Base-by-base conservation (phyloP, 2,329 filamentous ascomycete species). In the Alternaria metachromatica region DNA sequence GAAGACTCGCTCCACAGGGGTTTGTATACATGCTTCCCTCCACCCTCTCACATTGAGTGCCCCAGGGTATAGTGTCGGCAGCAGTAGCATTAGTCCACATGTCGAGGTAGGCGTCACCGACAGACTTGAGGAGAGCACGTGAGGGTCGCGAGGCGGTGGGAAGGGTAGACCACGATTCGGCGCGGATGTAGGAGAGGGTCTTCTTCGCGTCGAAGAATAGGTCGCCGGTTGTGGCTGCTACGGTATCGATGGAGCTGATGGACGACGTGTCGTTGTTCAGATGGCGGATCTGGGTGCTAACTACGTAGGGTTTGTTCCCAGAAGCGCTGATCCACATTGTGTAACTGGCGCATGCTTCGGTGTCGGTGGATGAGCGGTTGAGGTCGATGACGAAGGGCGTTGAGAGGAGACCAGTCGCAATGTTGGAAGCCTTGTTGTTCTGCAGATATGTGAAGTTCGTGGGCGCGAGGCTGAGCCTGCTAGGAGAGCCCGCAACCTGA, bases 51-150 rank as follows among this genome's bases (percentile, higher is more conserved):
- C 73, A 77, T 7, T 74, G 57, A 4, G 75, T 70, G 2, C 73
- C 72, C 74, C 72, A 77, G 2, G 71, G 70, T 50, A 77, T 77
- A 12, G 48, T 71, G 58, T 72, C 73, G 2, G 72, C 71, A 26
- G 74, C 74, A 43, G 70, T 74, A 5, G 67, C 49, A 61, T 77
- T 68, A 4, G 74, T 77, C 73, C 74, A 77, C 73, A 76, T 77
- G 30, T 77, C 73, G 5, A 77, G 60, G 51, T 77, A 77, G 2
- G 62, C 74, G 49, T 76, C 74, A 5, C 75, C 73, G 6, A 68
- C 65, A 44, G 70, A 72, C 48, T 71, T 75, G 21, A 77, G 62
- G 11, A 74, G 28, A 2, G 74, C 72, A n/a, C 75, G 65, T 13
- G 67, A 71, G n/a, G 73, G 72, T 10, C 66, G 66, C 12, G 64